Base-by-base conservation (phyloP, 208 protist genomes). In the Acanthamoeba sp. region DNA sequence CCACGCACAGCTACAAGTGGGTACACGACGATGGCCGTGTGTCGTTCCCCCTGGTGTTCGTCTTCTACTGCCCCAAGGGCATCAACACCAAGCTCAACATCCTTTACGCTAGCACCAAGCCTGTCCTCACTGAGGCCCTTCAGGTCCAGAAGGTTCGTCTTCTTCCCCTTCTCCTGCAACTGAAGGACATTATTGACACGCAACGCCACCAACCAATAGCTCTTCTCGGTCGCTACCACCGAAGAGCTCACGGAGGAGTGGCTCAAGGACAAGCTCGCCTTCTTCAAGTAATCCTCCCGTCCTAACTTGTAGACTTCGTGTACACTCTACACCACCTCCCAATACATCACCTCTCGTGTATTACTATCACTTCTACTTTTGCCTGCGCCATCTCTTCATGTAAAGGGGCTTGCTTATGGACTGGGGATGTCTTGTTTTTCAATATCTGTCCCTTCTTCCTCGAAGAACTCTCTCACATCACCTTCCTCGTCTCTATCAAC, bases 1-100 rank as follows among this genome's bases (percentile, higher is more conserved):
- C 52, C 78, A 55, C 32, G 38, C 22, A 27, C 55, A 92, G 87
- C 64, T 92, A 92, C 87, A 92, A 92, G 45, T 92, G 87, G 87
- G 62, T 42, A 12, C 87, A 76, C 87, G 64, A 69, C 18, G 87
- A 92, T 34, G 87, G 87, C 62, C 87, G 87, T 24, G 59, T 76
- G 22, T 76, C 52, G 0, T 92, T 45, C 87, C 87, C 87, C n/a
- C 24, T 92, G 36, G 87, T 92, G 38, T 92, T 92, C 62, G 48
- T 92, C 87, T 92, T 62, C 40, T 92, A 92, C 62, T 69, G 59
- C 59, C 87, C 87, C 40, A 45, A 45, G 55, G 62, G 87, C 38
- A 90, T 90, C 82, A 92, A 76, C 59, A 76, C 87, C 87, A 92
- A 78, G 87, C 87, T 92, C 36, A 92, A 92, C 87, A 92, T 92